These are phyloP conservation scores for Orbilia brochopaga DNA, from an alignment of 2,329 filamentous ascomycete genomes.

Conservation along the genomic window DNA sequence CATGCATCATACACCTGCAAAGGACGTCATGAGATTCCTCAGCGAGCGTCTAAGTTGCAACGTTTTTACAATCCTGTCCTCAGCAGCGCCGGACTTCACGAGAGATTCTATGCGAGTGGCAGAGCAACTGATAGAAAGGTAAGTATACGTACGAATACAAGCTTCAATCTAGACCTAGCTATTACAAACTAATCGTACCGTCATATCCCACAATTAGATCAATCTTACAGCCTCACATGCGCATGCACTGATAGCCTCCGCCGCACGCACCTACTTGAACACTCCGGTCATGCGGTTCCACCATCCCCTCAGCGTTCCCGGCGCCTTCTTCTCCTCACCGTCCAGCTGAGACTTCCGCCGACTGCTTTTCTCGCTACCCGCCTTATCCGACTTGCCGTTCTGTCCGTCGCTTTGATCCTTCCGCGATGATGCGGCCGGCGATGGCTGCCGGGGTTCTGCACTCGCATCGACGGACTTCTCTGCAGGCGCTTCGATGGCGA, in stretches of 20 bases:
- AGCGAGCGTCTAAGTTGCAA: too few relatives aligned
- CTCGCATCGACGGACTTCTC: background rate
- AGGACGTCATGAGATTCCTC: too few relatives aligned
- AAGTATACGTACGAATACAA: too few relatives aligned
- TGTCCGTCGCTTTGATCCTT: background rate
- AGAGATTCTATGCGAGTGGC: too few relatives aligned
- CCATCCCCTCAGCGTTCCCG: conserved; percentile 17
- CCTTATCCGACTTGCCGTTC: background rate
- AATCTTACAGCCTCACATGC: background rate
- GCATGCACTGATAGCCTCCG: background rate
- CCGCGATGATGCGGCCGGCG: background rate
- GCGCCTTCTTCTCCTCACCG: conserved; percentile 6
- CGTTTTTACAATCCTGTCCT: too few relatives aligned
- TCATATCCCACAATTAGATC: background rate
- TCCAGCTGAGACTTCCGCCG: background rate
- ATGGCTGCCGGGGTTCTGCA: background rate
- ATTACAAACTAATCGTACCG: background rate
- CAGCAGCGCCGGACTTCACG: too few relatives aligned
- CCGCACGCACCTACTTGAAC: conserved; percentile 22
- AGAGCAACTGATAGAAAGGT: too few relatives aligned
- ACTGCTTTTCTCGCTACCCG: background rate
- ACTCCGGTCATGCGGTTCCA: conserved; percentile 30
- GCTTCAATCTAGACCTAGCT: too few relatives aligned
- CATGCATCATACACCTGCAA: too few relatives aligned
- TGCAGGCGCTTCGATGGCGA: background rate